A percentile compares a stretch with the other conserved stretches of the same genome.
Conservation (phyloP, 2,329 filamentous ascomycete genomes). For the Shiraia sp. region DNA sequence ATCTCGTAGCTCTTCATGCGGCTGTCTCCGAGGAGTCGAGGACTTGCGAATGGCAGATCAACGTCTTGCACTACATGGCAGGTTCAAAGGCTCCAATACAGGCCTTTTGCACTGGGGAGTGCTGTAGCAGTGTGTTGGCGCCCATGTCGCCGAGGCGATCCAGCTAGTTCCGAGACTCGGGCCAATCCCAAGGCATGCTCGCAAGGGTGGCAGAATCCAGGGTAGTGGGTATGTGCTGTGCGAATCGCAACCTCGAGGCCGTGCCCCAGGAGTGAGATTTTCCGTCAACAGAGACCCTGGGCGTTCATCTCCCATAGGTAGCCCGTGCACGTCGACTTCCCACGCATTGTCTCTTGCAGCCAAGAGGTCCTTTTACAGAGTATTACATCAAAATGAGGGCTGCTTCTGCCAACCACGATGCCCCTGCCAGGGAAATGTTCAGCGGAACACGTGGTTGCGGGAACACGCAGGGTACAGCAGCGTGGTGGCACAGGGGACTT, state of each 20-base stretch:
- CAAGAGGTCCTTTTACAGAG: conserved; percentile 1
- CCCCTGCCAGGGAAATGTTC: no score
- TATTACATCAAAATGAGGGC: background rate
- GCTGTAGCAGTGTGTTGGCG: no score
- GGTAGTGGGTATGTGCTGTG: conserved; percentile 27
- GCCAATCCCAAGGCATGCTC: conserved; percentile 27
- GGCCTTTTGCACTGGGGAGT: no score
- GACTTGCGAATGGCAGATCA: no score
- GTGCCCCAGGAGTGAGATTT: conserved; percentile 30
- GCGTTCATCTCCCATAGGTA: conserved; percentile 24
- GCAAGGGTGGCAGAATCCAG: conserved; percentile 31
- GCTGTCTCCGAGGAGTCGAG: conserved; percentile 20
- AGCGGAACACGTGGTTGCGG: no score
- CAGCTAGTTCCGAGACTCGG: conserved; percentile 21
- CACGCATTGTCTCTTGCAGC: no score
- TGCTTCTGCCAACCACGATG: no score
- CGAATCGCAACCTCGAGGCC: conserved; percentile 31
- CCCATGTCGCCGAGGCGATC: conserved; percentile 2
- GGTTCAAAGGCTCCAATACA: no score
- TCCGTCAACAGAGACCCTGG: conserved; percentile 35
- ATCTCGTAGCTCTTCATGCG: conserved; percentile 29
- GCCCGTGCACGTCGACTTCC: no score
- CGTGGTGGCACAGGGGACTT: no score
- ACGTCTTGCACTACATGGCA: no score
- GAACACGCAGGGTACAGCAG: conserved; percentile 1